Base-by-base conservation (phyloP, 192 early-diverging fungal genomes). In the Backusella australiensis region DNA sequence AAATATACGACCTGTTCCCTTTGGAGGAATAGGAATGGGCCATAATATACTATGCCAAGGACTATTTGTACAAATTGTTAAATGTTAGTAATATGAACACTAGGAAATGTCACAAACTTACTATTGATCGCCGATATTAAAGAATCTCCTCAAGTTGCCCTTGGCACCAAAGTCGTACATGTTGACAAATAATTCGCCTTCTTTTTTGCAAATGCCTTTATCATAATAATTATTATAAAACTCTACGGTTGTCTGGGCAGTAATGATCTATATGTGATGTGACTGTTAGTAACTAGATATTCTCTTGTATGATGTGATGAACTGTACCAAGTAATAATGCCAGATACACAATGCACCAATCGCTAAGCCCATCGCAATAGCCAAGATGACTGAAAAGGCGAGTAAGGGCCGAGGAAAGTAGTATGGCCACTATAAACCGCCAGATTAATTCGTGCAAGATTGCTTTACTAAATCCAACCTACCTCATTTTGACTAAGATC, bases 201-300 rank as follows among this genome's bases (percentile, higher is more conserved):
- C 80, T 65, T 65, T 78, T 75, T 84, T 86, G 46, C 82, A 79
- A 29, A 86, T 41, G 34, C 77, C 78, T 77, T 79, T 88, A 52
- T 86, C 87, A 32, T 88, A 88, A 19, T 81, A 44, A 67, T 90
- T 90, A 42, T 90, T 88, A 81, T 88, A 88, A 63, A 88, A 88
- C 36, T 90, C 89, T n/a, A 90, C 80, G 17, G 89, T 90, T n/a
- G 89, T 90, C 52, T 90, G 89, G 17, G 84, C 85, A 14, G 87
- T 88, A 34, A 88, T 38, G 3, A 86, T 69, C 88, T 89, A 74
- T 72, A 14, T 3, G 21, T 6, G 39, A 21, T 32, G 5, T 34
- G 1, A n/a, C 14, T 1, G 4, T 26, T 34, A 34, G 29, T 34
- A 42, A 63, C 6, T 34, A 39, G 19, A n/a, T 53, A 26, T 17